These are phyloP conservation scores for Cordyceps cateniannulata DNA, from an alignment of 2,329 filamentous ascomycete species.

Conservation along the genomic window DNA sequence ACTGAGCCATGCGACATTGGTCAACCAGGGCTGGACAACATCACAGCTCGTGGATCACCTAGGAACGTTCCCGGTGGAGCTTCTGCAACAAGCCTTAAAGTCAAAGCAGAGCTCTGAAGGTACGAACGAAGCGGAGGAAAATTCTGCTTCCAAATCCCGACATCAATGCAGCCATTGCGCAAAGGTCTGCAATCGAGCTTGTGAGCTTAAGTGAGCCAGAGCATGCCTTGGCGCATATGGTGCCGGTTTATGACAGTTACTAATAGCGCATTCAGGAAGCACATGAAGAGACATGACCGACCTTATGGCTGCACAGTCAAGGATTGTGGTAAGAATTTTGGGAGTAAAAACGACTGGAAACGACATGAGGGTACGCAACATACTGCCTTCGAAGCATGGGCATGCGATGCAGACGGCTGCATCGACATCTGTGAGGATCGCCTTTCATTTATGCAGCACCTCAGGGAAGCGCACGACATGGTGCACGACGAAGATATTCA, in stretches of 20 bases:
- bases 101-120: not conserved
- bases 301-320: constrained; percentile 77
- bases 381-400: constrained; percentile 64
- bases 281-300: constrained; percentile 71
- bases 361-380: constrained; percentile 81
- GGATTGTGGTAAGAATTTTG: constrained; percentile 66
- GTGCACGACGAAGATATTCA: constrained; percentile 28
- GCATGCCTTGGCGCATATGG: not conserved
- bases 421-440: not conserved
- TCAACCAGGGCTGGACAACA: constrained; percentile 5
- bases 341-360: constrained; percentile 94
- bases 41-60: constrained; percentile 18
- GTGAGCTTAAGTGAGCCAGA: constrained; percentile 49
- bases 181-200: constrained; percentile 43
- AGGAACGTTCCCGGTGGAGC: constrained; percentile 24
- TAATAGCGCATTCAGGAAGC: constrained; percentile 55
- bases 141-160: constrained; percentile 13
- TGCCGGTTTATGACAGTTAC: constrained; percentile 14
- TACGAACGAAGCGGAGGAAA: constrained; percentile 10
- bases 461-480: constrained; percentile 44
- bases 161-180: constrained; percentile 33
- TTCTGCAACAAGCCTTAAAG: constrained; percentile 27
- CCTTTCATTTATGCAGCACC: constrained; percentile 55
- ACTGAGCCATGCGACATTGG: not conserved
- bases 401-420: constrained; percentile 55